phyloP scores from a whole-genome alignment of 2,329 filamentous ascomycete species.

The Zymoseptoria ardabiliae region DNA sequence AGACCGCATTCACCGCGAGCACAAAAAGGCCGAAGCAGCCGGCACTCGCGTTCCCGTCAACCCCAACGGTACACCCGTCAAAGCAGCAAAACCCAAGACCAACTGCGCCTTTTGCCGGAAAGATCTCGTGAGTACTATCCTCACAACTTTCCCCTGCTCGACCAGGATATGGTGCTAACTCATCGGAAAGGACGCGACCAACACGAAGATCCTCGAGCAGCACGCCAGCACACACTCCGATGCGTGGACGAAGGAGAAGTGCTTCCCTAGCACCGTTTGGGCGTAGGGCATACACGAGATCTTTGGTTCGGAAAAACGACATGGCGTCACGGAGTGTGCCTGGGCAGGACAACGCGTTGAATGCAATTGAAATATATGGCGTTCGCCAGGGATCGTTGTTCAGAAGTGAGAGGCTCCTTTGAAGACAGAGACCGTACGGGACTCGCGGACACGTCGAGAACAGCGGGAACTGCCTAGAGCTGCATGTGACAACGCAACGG shows the following conservation, averaged over 20 bases:
- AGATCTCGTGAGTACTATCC: constrained; percentile 22
- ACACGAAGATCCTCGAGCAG: constrained; percentile 45
- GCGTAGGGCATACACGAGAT: not conserved
- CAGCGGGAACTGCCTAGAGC: not conserved
- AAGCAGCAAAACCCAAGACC: constrained; percentile 46
- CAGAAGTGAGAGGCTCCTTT: not conserved
- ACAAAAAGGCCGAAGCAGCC: constrained; percentile 49
- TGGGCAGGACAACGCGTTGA: not conserved
- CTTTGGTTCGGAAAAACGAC: not conserved
- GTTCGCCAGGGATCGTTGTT: not conserved
- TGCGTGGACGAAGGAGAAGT: constrained; percentile 53
- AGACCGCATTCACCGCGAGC: constrained; percentile 47
- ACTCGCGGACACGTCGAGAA: not conserved
- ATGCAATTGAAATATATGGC: not conserved
- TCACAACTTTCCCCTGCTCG: no score
- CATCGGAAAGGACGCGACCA: constrained; percentile 37
- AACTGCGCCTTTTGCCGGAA: constrained; percentile 30
- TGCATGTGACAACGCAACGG: not conserved
- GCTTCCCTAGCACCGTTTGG: constrained; percentile 42
- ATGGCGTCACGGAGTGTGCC: not conserved
- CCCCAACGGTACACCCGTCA: constrained; percentile 49
- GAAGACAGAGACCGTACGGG: not conserved
- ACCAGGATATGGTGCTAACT: no score
- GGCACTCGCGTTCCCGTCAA: constrained; percentile 49
- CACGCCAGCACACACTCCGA: constrained; percentile 47